phyloP scores from a whole-genome alignment of 768 basidiomycete species.

The button mushroom (Agaricus bisporus) region DNA sequence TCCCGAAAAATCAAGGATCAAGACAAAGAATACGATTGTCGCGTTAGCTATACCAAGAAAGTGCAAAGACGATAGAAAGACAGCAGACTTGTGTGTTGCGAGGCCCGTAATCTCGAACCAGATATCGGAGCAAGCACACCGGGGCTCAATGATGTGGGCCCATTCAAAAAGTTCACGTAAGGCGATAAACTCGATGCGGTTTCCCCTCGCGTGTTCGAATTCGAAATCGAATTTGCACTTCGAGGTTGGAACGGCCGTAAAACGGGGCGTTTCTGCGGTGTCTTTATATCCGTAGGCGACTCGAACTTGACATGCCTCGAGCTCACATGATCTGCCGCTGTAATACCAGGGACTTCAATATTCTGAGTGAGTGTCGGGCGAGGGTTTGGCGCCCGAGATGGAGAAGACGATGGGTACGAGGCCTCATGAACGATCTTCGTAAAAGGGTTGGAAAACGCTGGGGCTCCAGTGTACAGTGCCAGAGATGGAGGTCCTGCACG shows the following conservation, averaged over 20 bases:
- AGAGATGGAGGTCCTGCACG: neutral
- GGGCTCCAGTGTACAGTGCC: neutral
- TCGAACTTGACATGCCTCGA: neutral
- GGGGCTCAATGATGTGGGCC: neutral
- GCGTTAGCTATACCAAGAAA: too few species aligned
- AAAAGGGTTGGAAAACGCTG: constrained; percentile 1
- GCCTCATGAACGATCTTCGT: neutral
- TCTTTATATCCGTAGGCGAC: neutral
- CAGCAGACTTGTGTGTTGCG: neutral
- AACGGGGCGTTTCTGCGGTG: neutral
- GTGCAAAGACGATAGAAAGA: too few species aligned
- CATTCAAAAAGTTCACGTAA: neutral
- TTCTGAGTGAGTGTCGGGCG: too few species aligned
- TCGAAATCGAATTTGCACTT: neutral
- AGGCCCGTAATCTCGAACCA: neutral
- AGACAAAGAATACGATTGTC: too few species aligned
- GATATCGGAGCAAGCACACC: neutral
- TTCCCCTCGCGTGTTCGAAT: neutral
- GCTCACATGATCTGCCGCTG: neutral
- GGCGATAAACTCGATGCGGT: neutral
- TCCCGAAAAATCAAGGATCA: too few species aligned
- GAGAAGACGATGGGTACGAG: neutral
- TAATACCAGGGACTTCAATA: too few species aligned
- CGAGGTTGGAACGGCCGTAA: neutral
- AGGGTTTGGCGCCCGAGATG: too few species aligned